A percentile compares a stretch with the other conserved stretches of the same genome.
These are phyloP conservation scores for Achaetomium macrosporum DNA, from an alignment of 2,329 filamentous ascomycete species.

Conservation along the genomic window DNA sequence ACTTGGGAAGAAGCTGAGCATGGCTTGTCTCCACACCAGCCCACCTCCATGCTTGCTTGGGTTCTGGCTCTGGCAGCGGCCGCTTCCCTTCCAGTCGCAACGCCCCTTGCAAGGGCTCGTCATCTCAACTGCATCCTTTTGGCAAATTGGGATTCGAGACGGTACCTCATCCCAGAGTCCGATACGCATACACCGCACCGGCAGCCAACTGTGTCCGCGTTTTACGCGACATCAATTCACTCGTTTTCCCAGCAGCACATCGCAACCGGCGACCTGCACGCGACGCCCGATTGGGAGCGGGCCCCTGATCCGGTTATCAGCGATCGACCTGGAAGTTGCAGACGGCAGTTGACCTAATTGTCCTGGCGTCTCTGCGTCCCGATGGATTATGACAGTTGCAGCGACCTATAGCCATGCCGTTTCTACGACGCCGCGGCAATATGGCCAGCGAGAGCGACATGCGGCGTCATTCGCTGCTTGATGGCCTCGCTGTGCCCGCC, in stretches of 20 bases:
- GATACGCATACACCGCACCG: neutral
- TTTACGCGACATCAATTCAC: slow-evolving; percentile 10
- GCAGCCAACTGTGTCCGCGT: neutral
- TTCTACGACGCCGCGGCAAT: slow-evolving; percentile 56
- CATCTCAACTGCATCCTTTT: slow-evolving; percentile 1
- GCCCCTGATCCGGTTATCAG: neutral
- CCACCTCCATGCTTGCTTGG: slow-evolving; percentile 10
- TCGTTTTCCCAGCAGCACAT: slow-evolving; percentile 7
- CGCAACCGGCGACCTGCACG: neutral
- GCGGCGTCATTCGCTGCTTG: slow-evolving; percentile 44
- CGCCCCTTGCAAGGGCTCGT: slow-evolving; percentile 5
- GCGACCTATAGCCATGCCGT: slow-evolving; percentile 44
- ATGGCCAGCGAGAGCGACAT: slow-evolving; percentile 55
- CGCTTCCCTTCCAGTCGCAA: slow-evolving; percentile 1
- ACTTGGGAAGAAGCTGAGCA: slow-evolving; percentile 21
- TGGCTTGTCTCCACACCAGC: slow-evolving; percentile 12
- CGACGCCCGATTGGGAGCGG: neutral
- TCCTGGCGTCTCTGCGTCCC: slow-evolving; percentile 10
- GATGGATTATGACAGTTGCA: slow-evolving; percentile 26
- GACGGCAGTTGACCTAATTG: slow-evolving; percentile 5
- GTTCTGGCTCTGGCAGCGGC: slow-evolving; percentile 13
- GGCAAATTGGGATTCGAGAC: neutral
- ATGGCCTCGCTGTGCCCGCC: slow-evolving; percentile 25
- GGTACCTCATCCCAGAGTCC: neutral
- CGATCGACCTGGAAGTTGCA: neutral